Base-by-base conservation (phyloP, 2,329 filamentous ascomycete genomes). In the Purpureocillium takamizusanense region DNA sequence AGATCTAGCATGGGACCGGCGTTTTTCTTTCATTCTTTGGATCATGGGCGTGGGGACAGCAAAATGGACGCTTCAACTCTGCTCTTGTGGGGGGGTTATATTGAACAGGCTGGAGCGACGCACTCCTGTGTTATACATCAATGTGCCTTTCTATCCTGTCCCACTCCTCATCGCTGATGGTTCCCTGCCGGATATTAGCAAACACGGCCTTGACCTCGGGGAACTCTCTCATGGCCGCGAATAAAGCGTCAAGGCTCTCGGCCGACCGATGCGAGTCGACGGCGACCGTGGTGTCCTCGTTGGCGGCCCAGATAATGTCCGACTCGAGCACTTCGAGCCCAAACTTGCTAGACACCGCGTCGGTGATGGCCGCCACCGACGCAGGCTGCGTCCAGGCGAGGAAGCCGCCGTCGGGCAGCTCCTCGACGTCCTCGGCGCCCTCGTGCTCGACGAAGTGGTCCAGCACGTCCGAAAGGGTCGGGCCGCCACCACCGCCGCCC, bases 301-400 rank as follows among this genome's bases (percentile, higher is more conserved):
- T 92, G 0, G 87, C 76, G 42, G 82, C 76, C 81, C 86, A 95
- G 32, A 95, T 72, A 37, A 95, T 90, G 40, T 94, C 86, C 14
- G 79, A 78, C 48, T 78, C 81, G 39, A 83, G 66, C 33, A 94
- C 74, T 42, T 82, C 74, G 43, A 94, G 61, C 1, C 70, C 74
- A 15, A 85, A 70, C 29, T 72, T 67, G 46, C 74, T 69, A 4
- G 75, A 69, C n/a, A 95, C 55, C 11, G 69, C 66, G 35, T 59
- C 49, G 2, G 59, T 58, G 14, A 62, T 54, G 36, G 54, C 48
- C 43, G 53, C 51, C 13, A 62, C 45, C 14, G 51, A 48, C 27
- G 52, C 47, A 7, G 60, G 58, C 39, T 63, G 54, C 5, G 58
- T 62, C 61, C 60, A 63, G 14, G 94, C 67, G 4, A 89, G 66